Base-by-base conservation (phyloP, 139 green algal genomes). In the Chlorella sp. region DNA sequence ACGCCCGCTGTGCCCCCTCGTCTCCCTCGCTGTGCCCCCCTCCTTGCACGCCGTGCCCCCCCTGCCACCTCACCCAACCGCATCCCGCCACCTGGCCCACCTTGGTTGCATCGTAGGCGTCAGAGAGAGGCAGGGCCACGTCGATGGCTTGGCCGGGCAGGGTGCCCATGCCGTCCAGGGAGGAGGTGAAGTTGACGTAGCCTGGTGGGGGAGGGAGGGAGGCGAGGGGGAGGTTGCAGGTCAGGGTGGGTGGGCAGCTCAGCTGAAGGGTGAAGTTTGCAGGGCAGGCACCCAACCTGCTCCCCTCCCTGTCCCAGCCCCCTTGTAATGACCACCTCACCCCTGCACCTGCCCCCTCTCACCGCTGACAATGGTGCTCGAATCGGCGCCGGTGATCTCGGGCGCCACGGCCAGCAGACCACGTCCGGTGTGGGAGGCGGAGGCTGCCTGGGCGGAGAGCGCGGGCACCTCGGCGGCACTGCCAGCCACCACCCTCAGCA, bases 161-260 rank as follows among this genome's bases (percentile, higher is more conserved):
- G 53, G 81, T 73, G 83, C 83, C 83, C 36, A 61, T 7, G 64
- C 83, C 83, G 15, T 78, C 64, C 9, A 79, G 64, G 12, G 64
- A 78, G 37, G 64, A 64, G 24, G 83, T 87, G 37, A 87, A 61
- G 26, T 87, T 87, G 64, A 87, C 61, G 36, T 64, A 64, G 14
- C 83, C 83, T 80, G 81, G 64, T 37, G 24, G 37, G 24, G 53
- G 34, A 73, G 32, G 40, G 79, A 5, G 40, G 30, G 71, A 40
- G 32, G 81, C 30, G 53, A 75, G 53, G 34, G 79, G 77, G 1
- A 28, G 21, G 36, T 30, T 30, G 36, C 36, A 15, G 71, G 26
- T 39, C 3, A 2, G 14, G 32, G 71, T 79, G 12, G 30, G 26
- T 39, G 32, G 26, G 71, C 30, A 39, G 48, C 71, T 26, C 30